These are phyloP conservation scores for Isatis lusitanica DNA, from an alignment of 441 rosid genomes.

Conservation along the genomic window DNA sequence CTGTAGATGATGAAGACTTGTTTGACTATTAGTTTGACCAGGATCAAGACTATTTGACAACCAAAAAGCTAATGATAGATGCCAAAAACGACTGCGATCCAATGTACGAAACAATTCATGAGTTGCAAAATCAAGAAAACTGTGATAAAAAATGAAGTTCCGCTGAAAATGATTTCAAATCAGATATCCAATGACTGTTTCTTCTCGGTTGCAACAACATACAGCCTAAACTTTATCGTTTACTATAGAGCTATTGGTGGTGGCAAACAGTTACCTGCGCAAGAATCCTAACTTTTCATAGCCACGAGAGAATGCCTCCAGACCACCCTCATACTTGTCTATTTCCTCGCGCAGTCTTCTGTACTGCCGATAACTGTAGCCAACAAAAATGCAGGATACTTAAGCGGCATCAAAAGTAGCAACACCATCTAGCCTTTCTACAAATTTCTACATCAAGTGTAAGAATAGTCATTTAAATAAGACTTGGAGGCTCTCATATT, in stretches of 20 bases:
- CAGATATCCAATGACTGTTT: neutral
- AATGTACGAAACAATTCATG: neutral
- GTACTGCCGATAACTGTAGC: slow-evolving; percentile 67
- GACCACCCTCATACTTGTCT: slow-evolving; percentile 85
- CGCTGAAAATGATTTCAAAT: neutral
- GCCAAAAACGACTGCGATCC: neutral
- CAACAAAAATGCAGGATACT: slow-evolving; percentile 23
- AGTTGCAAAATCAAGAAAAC: slow-evolving; percentile 14
- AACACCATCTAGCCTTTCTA: neutral
- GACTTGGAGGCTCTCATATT: neutral
- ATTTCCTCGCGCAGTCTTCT: slow-evolving; percentile 68
- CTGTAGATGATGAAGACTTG: slow-evolving; percentile 9
- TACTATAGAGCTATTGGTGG: slow-evolving; percentile 4
- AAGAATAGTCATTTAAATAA: neutral
- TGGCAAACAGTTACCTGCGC: slow-evolving; percentile 56
- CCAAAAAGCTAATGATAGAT: neutral
- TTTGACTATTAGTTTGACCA: neutral
- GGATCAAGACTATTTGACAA: neutral
- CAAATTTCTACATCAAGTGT: slow-evolving; percentile 3
- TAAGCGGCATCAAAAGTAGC: neutral
- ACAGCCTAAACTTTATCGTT: neutral
- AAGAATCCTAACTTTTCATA: slow-evolving; percentile 91
- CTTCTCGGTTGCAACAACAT: neutral
- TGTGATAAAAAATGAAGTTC: neutral
- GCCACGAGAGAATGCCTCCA: slow-evolving; percentile 94